Evolutionary conservation across 371 early-diverging fungal species (phyloP), one percentile per base, ranked within the genome.

Genomic region (Saksenaea vasiformis): DNA sequence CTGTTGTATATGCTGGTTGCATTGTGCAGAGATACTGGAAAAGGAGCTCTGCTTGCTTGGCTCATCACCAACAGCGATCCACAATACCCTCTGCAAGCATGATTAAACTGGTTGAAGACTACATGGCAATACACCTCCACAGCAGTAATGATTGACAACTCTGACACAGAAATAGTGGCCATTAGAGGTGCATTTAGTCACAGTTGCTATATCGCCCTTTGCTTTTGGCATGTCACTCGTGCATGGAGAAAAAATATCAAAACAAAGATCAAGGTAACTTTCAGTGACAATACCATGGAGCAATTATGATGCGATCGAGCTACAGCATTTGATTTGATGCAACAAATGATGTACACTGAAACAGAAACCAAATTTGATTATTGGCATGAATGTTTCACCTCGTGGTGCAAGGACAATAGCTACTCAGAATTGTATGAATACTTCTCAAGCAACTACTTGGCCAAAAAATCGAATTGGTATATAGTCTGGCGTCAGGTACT

Each of bases 11-110:
- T 17, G 4, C n/a, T 43, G 3, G 43, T 43, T 43, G 43, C 43
- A 7, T n/a, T 43, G 4, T 43, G 43, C 43, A 43, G 43, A 43
- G 15, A 43, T 43, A 63, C 64, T 13, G 44, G 58, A 44, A 63
- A 63, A 11, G 64, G 64, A 10, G 39, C 54, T 1, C 64, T 57
- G 11, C 53, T 63, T 38, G 39, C 47, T 41, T 63, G 64, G 57
- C 56, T 63, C 57, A 17, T 63, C 34, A 63, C 64, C n/a, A 63
- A 63, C 34, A 37, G 34, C 1, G 51, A 63, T 7, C 31, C 53
- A 1, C 57, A 63, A 22, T 35, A 56, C 19, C 58, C 56, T 4
- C 22, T 63, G 3, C 34, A 57, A 36, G 24, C 22, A 17, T 63
- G 64, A 57, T 36, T 57, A 13, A 56, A 43, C 9, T 63, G 64